These are phyloP conservation scores for Rhizophora mangle DNA, from an alignment of 345 rosid genomes.

Conservation along the genomic window DNA sequence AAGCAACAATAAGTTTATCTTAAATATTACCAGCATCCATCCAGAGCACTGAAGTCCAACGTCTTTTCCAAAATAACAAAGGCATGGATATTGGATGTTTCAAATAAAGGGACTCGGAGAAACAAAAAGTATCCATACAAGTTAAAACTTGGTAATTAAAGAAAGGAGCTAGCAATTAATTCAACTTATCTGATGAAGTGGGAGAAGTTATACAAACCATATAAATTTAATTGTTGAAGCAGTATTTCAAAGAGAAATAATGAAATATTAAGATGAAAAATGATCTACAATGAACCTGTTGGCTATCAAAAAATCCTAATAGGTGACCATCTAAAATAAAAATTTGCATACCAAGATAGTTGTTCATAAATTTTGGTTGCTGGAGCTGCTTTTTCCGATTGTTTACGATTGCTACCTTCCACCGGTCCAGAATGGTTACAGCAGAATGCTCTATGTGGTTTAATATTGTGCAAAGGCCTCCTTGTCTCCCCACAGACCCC, in stretches of 20 bases:
- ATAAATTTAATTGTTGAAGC: not conserved
- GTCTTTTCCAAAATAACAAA: too few species aligned
- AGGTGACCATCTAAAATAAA: not conserved
- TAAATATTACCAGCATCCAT: too few species aligned
- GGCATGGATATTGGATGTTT: too few species aligned
- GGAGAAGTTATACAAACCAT: not conserved
- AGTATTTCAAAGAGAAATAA: not conserved
- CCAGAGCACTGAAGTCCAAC: too few species aligned
- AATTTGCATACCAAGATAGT: slow-evolving; percentile 59
- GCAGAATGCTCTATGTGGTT: slow-evolving; percentile 75
- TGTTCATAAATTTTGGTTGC: slow-evolving; percentile 70
- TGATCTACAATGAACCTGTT: not conserved
- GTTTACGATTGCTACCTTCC: slow-evolving; percentile 49
- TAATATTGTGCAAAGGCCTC: slow-evolving; percentile 59
- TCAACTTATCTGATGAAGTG: not conserved
- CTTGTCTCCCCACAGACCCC: slow-evolving; percentile 60
- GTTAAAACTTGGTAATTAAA: too few species aligned
- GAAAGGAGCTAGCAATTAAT: not conserved
- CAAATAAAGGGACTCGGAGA: too few species aligned
- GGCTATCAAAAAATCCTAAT: not conserved
- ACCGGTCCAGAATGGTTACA: slow-evolving; percentile 78
- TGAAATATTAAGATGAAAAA: not conserved
- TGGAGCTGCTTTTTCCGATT: slow-evolving; percentile 46
- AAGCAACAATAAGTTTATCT: too few species aligned
- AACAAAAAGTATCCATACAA: too few species aligned